phyloP scores from a whole-genome alignment of 306 rosid species.

The Lathyrus tuberosus region DNA sequence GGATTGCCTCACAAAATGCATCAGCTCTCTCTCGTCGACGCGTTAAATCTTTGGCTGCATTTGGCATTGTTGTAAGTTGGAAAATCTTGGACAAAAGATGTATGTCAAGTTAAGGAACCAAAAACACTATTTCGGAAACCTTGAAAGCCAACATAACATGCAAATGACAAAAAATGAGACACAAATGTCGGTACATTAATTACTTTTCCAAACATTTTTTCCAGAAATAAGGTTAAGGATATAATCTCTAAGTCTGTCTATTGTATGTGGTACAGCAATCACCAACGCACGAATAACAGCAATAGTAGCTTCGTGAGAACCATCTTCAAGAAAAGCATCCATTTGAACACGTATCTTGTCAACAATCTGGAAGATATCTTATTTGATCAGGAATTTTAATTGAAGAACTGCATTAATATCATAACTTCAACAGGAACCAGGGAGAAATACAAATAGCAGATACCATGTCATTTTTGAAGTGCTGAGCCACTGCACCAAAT shows the following conservation, averaged over 20 bases:
- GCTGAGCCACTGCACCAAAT: constrained; percentile 94
- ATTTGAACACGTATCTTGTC: constrained; percentile 97
- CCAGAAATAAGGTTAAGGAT: constrained; percentile 58
- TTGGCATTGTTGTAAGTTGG: constrained; percentile 66
- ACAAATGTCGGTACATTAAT: constrained; percentile 12
- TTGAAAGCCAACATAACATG: constrained; percentile 33
- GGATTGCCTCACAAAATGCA: constrained; percentile 96
- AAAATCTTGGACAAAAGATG: constrained; percentile 97
- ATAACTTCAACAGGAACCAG: constrained; percentile 30
- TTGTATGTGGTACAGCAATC: constrained; percentile 92
- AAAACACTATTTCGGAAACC: constrained; percentile 26
- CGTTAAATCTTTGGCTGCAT: constrained; percentile 60
- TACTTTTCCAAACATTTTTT: constrained; percentile 7
- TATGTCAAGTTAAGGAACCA: constrained; percentile 69
- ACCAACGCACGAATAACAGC: constrained; percentile 92
- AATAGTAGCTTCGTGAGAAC: constrained; percentile 91
- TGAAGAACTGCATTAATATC: constrained; percentile 33
- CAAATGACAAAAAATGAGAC: no score
- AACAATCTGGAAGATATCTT: constrained; percentile 64
- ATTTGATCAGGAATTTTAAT: constrained; percentile 40
- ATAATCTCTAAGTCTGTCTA: constrained; percentile 92
- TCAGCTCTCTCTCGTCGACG: constrained; percentile 73
- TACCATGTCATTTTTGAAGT: constrained; percentile 86
- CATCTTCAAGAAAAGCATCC: constrained; percentile 99
- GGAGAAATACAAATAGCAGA: constrained; percentile 37